phyloP scores from a whole-genome alignment of 169 alveolate species.

The Eimeria maxima region DNA sequence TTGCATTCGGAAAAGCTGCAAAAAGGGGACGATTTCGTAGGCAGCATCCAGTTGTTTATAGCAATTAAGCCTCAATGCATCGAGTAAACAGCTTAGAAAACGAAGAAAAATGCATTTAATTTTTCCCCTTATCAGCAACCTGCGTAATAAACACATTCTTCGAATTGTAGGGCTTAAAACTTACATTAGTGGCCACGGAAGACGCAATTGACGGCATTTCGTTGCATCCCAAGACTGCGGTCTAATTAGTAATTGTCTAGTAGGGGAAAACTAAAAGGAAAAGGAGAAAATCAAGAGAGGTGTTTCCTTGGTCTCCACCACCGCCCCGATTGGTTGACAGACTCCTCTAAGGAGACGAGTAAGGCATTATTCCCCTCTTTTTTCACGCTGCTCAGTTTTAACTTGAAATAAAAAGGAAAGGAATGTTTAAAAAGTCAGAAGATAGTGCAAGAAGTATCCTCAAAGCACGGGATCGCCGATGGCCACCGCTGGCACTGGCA shows the following conservation, averaged over 20 bases:
- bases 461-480: slow-evolving; percentile 15
- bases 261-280: background rate
- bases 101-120: no score
- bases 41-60: background rate
- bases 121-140: no score
- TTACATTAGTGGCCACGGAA: background rate
- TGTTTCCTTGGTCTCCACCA: background rate
- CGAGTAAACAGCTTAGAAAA: background rate
- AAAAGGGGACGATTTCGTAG: background rate
- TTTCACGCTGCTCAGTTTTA: background rate
- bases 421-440: background rate
- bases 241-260: background rate
- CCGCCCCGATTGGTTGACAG: background rate
- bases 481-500: background rate
- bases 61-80: background rate
- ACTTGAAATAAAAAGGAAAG: background rate
- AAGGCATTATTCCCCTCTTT: background rate
- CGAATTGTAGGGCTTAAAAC: background rate
- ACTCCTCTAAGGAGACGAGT: background rate
- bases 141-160: no score
- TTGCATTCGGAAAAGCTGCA: background rate
- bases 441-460: background rate
- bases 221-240: background rate
- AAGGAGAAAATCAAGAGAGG: background rate
- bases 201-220: slow-evolving; percentile 10